These are phyloP conservation scores for Plasmodium vinckei DNA, from an alignment of 169 alveolate genomes.

Conservation along the genomic window DNA sequence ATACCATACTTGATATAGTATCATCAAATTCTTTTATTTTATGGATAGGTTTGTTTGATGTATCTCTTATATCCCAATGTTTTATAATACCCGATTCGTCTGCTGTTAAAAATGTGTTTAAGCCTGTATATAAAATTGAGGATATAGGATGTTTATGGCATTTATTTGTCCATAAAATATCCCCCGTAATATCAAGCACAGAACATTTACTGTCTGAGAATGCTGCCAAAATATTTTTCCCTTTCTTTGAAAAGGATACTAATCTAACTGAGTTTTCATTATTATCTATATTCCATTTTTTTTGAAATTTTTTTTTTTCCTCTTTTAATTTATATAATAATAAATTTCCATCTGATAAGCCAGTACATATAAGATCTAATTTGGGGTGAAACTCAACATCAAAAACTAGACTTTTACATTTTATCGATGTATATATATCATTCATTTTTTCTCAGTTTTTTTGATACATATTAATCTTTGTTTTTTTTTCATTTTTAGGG, in stretches of 20 bases:
- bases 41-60: conserved; percentile 63
- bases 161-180: conserved; percentile 34
- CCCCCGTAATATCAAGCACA: conserved; percentile 41
- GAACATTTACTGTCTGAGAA: conserved; percentile 64
- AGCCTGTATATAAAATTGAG: conserved; percentile 37
- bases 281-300: conserved; percentile 43
- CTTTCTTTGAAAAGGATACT: conserved; percentile 53
- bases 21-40: conserved; percentile 58
- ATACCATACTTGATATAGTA: conserved; percentile 42
- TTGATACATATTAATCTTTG: background rate
- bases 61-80: conserved; percentile 64
- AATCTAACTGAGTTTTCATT: conserved; percentile 49
- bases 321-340: conserved; percentile 58
- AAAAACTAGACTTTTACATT: conserved; percentile 30
- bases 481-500: background rate
- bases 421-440: conserved; percentile 15
- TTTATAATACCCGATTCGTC: conserved; percentile 46
- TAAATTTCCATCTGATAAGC: conserved; percentile 50
- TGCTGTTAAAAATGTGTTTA: conserved; percentile 54
- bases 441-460: conserved; percentile 20
- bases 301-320: conserved; percentile 55
- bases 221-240: conserved; percentile 59
- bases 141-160: conserved; percentile 36
- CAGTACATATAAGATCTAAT: conserved; percentile 57
- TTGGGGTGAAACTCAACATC: conserved; percentile 72